Evolutionary conservation across 2,329 filamentous ascomycete genomes (phyloP).

Genomic region (Xylaria digitata): DNA sequence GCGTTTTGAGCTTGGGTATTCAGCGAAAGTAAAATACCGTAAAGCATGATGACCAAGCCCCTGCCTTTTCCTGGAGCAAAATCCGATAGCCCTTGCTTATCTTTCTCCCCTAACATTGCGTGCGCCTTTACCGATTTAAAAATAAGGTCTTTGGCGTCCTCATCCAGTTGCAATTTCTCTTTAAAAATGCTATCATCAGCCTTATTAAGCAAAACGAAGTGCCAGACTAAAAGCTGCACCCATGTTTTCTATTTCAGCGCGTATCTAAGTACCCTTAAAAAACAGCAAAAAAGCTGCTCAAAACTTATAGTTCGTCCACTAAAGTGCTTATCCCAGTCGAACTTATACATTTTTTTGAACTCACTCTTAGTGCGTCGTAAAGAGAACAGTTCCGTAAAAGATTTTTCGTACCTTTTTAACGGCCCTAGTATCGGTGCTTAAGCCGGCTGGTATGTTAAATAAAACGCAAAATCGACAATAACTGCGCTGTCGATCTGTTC

Average conservation of each 20-base stretch:
- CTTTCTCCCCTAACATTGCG: background rate
- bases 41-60: conserved; percentile 26
- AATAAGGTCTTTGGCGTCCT: conserved; percentile 37
- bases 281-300: conserved; percentile 23
- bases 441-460: conserved; percentile 25
- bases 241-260: conserved; percentile 27
- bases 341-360: conserved; percentile 26
- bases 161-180: conserved; percentile 14
- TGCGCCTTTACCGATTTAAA: conserved; percentile 18
- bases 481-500: conserved; percentile 24
- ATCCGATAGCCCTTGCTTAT: conserved; percentile 16
- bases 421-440: conserved; percentile 13
- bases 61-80: conserved; percentile 24
- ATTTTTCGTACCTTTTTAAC: conserved; percentile 5
- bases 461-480: conserved; percentile 26
- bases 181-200: conserved; percentile 18
- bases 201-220: background rate
- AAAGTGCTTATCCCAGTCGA: conserved; percentile 22
- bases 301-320: background rate
- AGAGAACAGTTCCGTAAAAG: conserved; percentile 20
- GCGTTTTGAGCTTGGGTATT: background rate
- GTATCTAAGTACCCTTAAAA: conserved; percentile 22
- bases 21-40: background rate
- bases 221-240: conserved; percentile 22
- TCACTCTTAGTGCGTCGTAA: background rate